A percentile compares a stretch with the other conserved stretches of the same genome.
phyloP scores from a whole-genome alignment of 768 basidiomycete species.

The Serendipita sp. region DNA sequence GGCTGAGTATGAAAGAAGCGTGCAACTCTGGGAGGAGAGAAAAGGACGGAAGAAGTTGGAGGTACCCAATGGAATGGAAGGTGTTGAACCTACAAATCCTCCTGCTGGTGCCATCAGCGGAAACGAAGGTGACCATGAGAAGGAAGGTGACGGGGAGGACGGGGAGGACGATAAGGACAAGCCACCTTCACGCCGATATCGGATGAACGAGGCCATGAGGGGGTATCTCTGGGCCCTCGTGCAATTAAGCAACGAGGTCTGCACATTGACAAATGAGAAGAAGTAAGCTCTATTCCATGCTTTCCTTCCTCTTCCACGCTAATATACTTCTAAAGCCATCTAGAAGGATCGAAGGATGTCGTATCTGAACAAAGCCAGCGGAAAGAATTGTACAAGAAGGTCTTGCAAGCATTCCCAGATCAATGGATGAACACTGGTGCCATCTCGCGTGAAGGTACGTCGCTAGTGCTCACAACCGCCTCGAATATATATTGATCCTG shows the following conservation, averaged over 20 bases:
- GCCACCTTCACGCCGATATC: constrained; percentile 60
- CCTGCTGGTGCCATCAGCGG: neutral
- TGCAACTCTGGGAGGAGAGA: constrained; percentile 49
- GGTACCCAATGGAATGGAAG: neutral
- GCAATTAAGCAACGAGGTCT: constrained; percentile 67
- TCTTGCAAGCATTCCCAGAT: constrained; percentile 46
- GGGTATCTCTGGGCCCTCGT: constrained; percentile 64
- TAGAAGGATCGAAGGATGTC: constrained; percentile 53
- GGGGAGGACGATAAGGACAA: constrained; percentile 24
- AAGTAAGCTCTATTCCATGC: constrained; percentile 14
- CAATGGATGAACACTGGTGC: constrained; percentile 79
- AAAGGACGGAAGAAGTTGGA: constrained; percentile 22
- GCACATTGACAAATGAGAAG: constrained; percentile 29
- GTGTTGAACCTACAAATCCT: neutral
- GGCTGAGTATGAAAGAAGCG: constrained; percentile 61
- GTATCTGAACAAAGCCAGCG: constrained; percentile 69
- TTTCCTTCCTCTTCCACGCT: neutral
- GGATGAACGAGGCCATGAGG: constrained; percentile 71
- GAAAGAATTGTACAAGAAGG: constrained; percentile 69
- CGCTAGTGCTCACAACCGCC: neutral
- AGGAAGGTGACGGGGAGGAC: neutral
- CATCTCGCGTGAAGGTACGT: constrained; percentile 70
- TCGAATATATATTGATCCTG: neutral
- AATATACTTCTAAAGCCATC: constrained; percentile 16
- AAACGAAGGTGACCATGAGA: constrained; percentile 3